These are phyloP conservation scores for Monosporascus ibericus DNA, from an alignment of 2,329 filamentous ascomycete genomes.

Conservation along the genomic window DNA sequence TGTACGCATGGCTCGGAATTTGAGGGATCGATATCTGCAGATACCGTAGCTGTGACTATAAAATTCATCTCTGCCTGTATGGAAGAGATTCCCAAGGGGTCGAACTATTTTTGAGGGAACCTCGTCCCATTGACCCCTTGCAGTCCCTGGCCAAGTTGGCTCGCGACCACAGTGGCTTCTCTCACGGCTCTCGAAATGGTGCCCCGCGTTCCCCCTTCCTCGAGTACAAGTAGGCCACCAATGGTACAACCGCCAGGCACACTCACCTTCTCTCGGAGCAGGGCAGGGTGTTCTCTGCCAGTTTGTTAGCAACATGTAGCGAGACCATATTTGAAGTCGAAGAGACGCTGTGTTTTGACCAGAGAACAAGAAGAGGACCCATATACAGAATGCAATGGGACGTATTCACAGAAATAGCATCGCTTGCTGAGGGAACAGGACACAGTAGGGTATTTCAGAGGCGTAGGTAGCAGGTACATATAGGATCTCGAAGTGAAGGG, in stretches of 20 bases:
- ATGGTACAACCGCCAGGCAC: conserved; percentile 77
- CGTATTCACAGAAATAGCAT: too few species aligned
- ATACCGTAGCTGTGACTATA: too few species aligned
- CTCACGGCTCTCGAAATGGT: conserved; percentile 62
- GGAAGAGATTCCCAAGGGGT: too few species aligned
- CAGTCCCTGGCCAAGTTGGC: conserved; percentile 54
- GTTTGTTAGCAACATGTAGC: background rate
- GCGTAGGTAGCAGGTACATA: background rate
- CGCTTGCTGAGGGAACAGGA: too few species aligned
- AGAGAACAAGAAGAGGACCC: too few species aligned
- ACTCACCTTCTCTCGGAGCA: conserved; percentile 69
- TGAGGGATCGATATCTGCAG: background rate
- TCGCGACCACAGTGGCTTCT: conserved; percentile 65
- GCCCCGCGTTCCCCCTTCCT: conserved; percentile 65
- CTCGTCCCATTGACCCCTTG: conserved; percentile 44
- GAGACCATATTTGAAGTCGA: background rate
- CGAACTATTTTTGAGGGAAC: conserved; percentile 12
- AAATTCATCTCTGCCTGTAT: too few species aligned
- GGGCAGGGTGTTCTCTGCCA: conserved; percentile 59
- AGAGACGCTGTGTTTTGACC: too few species aligned
- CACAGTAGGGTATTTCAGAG: background rate
- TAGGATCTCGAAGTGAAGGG: background rate
- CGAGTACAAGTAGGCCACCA: conserved; percentile 64
- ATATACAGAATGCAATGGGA: too few species aligned
- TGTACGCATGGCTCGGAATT: background rate